Evolutionary conservation across 2,329 filamentous ascomycete species (phyloP), one percentile per base, ranked within the genome.

Genomic region (Myriosclerotinia scirpicola): DNA sequence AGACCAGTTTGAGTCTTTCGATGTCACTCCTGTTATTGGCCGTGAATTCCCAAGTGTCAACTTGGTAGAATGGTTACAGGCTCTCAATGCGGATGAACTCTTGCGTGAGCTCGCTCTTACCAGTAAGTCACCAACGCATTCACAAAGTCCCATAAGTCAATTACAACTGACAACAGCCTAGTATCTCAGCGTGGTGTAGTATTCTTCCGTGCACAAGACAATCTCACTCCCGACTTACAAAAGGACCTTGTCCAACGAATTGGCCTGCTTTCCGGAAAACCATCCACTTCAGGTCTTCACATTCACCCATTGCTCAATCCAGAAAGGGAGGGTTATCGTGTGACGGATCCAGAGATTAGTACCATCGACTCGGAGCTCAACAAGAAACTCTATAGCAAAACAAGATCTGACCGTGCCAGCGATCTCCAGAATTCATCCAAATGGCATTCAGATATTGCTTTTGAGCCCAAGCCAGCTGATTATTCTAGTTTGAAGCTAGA

Each of bases 111-210:
- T 85, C 12, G 82, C 82, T 30, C 80, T 85, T 61, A 84, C 70
- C 5, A 74, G 75, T 76, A 68, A 15, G 67, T 79, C 0, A 15
- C 48, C 52, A 9, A 36, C 15, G 0, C 34, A 53, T 17, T 7
- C 40, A 8, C 17, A 54, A 4, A 0, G 15, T 26, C 3, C 17
- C 3, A 22, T 17, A 5, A 52, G 26, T 36, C 20, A 8, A 50
- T 9, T n/a, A 6, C 7, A 17, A 26, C 44, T 60, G n/a, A 58
- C 26, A 36, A 52, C 20, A 36, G 9, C 7, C 14, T 36, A 89
- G 87, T 91, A 71, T 90, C 88, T 1, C 83, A 86, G 68, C 84
- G 89, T 1, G 88, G 88, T 14, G 88, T 91, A 1, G 87, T 90
- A 55, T 90, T 90, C 79, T 89, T 91, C 78, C 85, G 87, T 26